These are phyloP conservation scores for Tylopilus sp. DNA, from an alignment of 768 basidiomycete species.

Conservation along the genomic window DNA sequence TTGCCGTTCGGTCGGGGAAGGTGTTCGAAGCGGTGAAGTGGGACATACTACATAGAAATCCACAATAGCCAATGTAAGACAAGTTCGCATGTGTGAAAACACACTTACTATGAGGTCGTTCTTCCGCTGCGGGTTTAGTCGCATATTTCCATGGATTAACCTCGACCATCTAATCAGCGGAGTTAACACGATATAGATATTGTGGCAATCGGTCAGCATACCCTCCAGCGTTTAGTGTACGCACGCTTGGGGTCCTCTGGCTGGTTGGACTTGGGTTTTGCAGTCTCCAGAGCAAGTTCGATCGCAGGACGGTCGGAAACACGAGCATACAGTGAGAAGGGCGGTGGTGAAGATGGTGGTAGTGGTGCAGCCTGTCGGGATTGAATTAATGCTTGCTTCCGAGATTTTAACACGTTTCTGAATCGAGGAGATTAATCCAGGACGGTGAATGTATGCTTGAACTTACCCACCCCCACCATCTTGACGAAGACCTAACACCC, in stretches of 20 bases:
- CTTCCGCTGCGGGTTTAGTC: slow-evolving; percentile 6
- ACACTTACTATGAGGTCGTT: slow-evolving; percentile 10
- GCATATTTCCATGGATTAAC: slow-evolving; percentile 14
- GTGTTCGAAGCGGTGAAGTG: slow-evolving; percentile 4
- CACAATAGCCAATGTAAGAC: not conserved
- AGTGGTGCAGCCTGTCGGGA: slow-evolving; percentile 6
- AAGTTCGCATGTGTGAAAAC: not conserved
- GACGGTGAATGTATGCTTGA: not conserved
- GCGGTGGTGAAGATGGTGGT: slow-evolving; percentile 6
- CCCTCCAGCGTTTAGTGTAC: slow-evolving; percentile 28
- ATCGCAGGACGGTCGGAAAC: not conserved
- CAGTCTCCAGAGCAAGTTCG: not conserved
- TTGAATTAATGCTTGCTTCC: slow-evolving; percentile 30
- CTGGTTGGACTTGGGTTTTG: slow-evolving; percentile 5
- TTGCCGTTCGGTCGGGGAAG: slow-evolving; percentile 10
- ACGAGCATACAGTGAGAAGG: not conserved
- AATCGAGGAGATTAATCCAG: not conserved
- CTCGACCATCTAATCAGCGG: slow-evolving; percentile 9
- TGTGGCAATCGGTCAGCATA: slow-evolving; percentile 1
- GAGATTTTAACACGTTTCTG: slow-evolving; percentile 46
- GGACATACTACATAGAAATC: not conserved
- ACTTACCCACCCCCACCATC: slow-evolving; percentile 63
- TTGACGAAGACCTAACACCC: slow-evolving; percentile 54
- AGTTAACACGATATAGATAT: not conserved
- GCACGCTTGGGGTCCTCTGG: slow-evolving; percentile 10